Base-by-base conservation (phyloP, 129 eudicot species). In the Rutidosis leptorrhynchoides region DNA sequence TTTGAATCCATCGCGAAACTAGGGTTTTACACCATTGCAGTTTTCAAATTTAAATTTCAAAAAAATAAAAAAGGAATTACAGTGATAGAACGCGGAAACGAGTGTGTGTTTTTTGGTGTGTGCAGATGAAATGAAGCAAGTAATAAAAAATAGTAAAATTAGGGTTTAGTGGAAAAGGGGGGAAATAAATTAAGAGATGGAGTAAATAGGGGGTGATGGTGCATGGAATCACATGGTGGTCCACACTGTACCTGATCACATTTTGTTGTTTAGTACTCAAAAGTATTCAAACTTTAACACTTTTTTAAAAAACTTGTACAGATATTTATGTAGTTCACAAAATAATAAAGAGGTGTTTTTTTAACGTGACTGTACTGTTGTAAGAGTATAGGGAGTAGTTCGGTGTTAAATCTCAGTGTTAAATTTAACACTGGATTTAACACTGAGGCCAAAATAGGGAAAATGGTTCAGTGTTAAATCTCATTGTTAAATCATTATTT, bases 191-290 rank as follows among this genome's bases (percentile, higher is more conserved):
- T 65, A 64, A 57, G 56, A 60, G 80, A 25, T 51, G 78, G 62
- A 54, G 72, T 65, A n/a, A 73, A 67, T 67, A 68, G 30, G 43
- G 68, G 57, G 64, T 65, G 81, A 77, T 56, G 67, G 81, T 64
- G 74, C 63, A 65, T 65, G 67, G 63, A 12, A 64, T 62, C 77
- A 65, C 73, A 56, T 64, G 77, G 82, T 72, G 82, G 78, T 51
- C 82, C 82, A 45, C 26, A 53, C 53, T 27, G 52, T 72, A 78
- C 64, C 28, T 42, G 74, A 72, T 72, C 37, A 68, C 6, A 46
- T 46, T 48, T 17, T 48, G 56, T 67, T 29, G 29, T 75, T 61
- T 56, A 49, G 19, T 52, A 7, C 22, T 52, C 37, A 25, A 69
- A 68, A 40, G 25, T 45, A 57, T 67, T 67, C 53, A 67, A 65